Percentiles rank a stretch among this genome's conserved stretches.
Conservation (phyloP, 164 flowering plant species). For the Piper longum region DNA sequence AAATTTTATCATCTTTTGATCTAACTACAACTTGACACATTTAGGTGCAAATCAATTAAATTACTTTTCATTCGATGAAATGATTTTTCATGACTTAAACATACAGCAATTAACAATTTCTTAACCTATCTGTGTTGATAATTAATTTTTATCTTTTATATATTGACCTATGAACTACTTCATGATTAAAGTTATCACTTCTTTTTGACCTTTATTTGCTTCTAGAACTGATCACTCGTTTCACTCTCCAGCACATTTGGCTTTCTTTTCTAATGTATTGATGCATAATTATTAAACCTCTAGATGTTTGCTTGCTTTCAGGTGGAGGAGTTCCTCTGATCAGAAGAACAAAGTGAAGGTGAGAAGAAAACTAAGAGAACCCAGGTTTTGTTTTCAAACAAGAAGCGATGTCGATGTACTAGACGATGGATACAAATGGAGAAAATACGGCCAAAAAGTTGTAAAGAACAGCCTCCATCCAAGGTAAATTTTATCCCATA, state of each 20-base stretch:
- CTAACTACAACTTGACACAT: no score
- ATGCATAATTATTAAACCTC: no score
- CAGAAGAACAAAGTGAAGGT: slow-evolving; percentile 64
- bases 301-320: slow-evolving; percentile 4
- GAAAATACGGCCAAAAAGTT: slow-evolving; percentile 87
- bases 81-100: neutral
- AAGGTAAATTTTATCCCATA: slow-evolving; percentile 26
- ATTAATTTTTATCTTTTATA: no score
- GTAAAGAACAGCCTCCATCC: slow-evolving; percentile 94
- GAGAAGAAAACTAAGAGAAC: slow-evolving; percentile 81
- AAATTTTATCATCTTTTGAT: no score
- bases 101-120: neutral
- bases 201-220: neutral
- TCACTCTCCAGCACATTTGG: slow-evolving; percentile 1
- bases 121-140: neutral
- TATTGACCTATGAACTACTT: neutral
- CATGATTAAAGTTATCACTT: neutral
- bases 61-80: no score
- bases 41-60: no score
- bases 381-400: slow-evolving; percentile 86
- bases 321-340: slow-evolving; percentile 55
- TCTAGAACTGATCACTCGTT: neutral
- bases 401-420: slow-evolving; percentile 81
- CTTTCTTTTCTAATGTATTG: neutral
- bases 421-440: slow-evolving; percentile 93